These are phyloP conservation scores for Populus euphratica DNA, from an alignment of 345 rosid genomes.

Conservation along the genomic window DNA sequence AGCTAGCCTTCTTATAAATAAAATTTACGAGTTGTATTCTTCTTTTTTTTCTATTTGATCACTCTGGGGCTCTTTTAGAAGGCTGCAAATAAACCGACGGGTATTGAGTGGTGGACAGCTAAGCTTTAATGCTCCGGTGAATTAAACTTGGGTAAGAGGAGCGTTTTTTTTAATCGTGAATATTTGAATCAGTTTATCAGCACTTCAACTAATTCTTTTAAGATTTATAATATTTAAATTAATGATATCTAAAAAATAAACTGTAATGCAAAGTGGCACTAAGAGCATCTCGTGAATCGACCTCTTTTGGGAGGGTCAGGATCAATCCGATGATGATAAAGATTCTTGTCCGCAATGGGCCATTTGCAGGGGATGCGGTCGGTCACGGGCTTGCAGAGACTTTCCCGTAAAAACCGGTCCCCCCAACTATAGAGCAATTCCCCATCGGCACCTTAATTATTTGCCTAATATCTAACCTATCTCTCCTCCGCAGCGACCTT, in stretches of 20 bases:
- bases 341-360: slow-evolving; percentile 7
- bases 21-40: not conserved
- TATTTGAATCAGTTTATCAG: no score
- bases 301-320: not conserved
- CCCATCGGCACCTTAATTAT: no score
- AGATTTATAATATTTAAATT: no score
- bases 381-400: slow-evolving; percentile 40
- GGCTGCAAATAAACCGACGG: not conserved
- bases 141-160: no score
- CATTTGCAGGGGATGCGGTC: slow-evolving; percentile 27
- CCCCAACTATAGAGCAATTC: no score
- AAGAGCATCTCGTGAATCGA: slow-evolving; percentile 14
- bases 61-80: no score
- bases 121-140: not conserved
- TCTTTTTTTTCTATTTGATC: no score
- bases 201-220: no score
- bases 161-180: no score
- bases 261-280: not conserved
- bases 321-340: not conserved
- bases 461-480: no score
- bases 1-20: not conserved
- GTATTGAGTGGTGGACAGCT: not conserved
- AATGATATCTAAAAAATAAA: no score
- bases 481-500: no score
- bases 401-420: not conserved